A percentile compares a stretch with the other conserved stretches of the same genome.
Conservation (phyloP, 2,329 filamentous ascomycete species). For the Fusarium illudens region DNA sequence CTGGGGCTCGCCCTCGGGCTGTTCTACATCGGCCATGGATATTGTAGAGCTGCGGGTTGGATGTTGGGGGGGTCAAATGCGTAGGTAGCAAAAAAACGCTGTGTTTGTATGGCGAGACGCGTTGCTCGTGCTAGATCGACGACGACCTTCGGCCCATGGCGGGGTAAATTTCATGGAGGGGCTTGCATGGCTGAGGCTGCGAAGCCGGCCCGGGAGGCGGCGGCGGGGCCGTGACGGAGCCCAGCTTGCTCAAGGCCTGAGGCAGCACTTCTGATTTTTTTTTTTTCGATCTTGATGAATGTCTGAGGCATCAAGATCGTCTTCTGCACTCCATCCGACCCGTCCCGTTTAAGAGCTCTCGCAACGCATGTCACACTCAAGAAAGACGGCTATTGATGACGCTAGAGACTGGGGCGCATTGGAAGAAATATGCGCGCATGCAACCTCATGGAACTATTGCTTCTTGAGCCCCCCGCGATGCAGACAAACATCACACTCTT, state of each 20-base stretch:
- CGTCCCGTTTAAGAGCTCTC: not conserved
- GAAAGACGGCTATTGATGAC: conserved; percentile 6
- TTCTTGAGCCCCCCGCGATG: conserved; percentile 1
- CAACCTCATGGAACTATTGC: conserved; percentile 8
- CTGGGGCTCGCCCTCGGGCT: conserved; percentile 60
- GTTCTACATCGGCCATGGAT: conserved; percentile 64
- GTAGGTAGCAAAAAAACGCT: conserved; percentile 28
- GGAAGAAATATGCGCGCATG: conserved; percentile 16
- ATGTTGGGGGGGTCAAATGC: conserved; percentile 35
- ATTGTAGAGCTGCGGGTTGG: conserved; percentile 14
- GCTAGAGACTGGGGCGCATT: conserved; percentile 9
- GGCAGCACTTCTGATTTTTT: conserved; percentile 26
- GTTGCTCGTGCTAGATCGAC: conserved; percentile 31
- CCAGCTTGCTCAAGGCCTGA: conserved; percentile 17
- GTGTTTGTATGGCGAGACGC: conserved; percentile 41
- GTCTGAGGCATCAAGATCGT: conserved; percentile 11
- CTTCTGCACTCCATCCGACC: not conserved
- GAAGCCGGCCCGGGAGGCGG: conserved; percentile 6
- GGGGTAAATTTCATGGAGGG: conserved; percentile 49
- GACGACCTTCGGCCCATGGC: conserved; percentile 40
- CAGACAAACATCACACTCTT: not conserved
- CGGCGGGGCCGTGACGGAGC: conserved; percentile 9
- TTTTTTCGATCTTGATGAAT: not conserved
- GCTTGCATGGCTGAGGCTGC: conserved; percentile 21
- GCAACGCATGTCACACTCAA: not conserved